Conservation (phyloP, 441 rosid genomes). For the Adansonia grandidieri region DNA sequence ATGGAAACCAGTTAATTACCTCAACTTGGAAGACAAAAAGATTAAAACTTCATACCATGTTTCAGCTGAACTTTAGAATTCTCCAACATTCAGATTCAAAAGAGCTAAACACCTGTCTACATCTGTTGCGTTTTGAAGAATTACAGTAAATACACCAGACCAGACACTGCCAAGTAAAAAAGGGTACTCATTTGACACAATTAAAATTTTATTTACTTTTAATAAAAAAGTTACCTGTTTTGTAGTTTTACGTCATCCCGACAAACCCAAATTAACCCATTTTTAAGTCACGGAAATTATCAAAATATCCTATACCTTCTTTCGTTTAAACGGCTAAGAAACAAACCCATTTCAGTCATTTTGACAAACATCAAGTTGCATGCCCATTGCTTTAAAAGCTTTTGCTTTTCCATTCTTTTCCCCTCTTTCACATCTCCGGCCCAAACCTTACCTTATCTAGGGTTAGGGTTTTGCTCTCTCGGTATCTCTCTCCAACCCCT, state of each 20-base stretch:
- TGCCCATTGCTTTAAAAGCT: constrained; percentile 12
- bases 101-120: constrained; percentile 8
- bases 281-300: neutral
- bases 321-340: neutral
- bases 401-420: neutral
- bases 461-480: constrained; percentile 36
- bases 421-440: neutral
- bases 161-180: neutral
- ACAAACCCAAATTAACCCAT: neutral
- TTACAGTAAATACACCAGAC: neutral
- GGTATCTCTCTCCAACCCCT: neutral
- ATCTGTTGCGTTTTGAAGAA: constrained; percentile 19
- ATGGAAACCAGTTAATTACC: neutral
- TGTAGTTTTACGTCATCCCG: too few species aligned
- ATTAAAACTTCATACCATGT: neutral
- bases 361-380: neutral
- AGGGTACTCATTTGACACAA: neutral
- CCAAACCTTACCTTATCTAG: constrained; percentile 26
- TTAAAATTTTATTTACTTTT: neutral
- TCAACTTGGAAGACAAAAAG: constrained; percentile 13
- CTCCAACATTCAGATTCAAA: constrained; percentile 19
- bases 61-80: neutral
- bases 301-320: neutral
- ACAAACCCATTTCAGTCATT: constrained; percentile 13
- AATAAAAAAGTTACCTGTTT: too few species aligned